Conservation (phyloP, 163 green algal species). For the Chlorella variabilis region DNA sequence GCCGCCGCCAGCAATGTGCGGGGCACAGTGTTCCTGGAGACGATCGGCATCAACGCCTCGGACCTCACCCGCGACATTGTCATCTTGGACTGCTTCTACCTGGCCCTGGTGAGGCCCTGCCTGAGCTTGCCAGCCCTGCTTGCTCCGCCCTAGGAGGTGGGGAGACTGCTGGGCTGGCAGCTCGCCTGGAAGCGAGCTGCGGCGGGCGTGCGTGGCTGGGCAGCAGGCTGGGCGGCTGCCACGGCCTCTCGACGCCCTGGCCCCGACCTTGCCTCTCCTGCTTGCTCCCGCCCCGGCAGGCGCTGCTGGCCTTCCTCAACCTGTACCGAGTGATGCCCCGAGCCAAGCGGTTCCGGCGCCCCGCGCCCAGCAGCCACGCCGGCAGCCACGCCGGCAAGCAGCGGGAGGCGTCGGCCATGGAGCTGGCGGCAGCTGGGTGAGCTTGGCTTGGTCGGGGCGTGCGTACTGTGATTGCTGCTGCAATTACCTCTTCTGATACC, state of each 20-base stretch:
- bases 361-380: neutral
- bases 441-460: too few species aligned
- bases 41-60: constrained; percentile 60
- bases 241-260: too few species aligned
- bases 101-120: constrained; percentile 24
- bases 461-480: too few species aligned
- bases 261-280: too few species aligned
- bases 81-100: constrained; percentile 63
- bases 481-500: too few species aligned
- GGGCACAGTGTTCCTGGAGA: constrained; percentile 43
- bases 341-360: neutral
- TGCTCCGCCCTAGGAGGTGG: too few species aligned
- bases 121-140: neutral
- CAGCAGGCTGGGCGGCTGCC: too few species aligned
- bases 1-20: constrained; percentile 40
- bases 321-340: constrained; percentile 35
- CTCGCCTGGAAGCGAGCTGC: too few species aligned
- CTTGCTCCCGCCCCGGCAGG: too few species aligned
- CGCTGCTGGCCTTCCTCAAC: constrained; percentile 27
- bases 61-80: constrained; percentile 62
- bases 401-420: neutral
- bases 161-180: too few species aligned
- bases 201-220: too few species aligned
- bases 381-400: neutral
- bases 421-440: neutral